Evolutionary conservation across 1,284 basidiomycete genomes (phyloP).

Genomic region (Porogramme epimiltina): DNA sequence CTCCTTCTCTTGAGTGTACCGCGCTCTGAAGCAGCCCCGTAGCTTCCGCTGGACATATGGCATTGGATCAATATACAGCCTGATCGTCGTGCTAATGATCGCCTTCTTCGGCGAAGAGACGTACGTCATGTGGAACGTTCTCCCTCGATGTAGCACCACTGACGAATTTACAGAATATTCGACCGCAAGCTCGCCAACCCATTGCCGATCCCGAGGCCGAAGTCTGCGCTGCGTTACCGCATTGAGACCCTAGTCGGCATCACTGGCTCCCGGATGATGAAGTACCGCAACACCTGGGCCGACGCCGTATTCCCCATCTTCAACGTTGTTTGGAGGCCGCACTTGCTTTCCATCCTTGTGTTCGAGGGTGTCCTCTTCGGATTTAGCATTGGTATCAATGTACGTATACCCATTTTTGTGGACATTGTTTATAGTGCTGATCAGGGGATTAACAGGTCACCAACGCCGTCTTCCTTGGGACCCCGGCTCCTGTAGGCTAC

Average conservation of each 20-base stretch:
- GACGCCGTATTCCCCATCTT: constrained; percentile 48
- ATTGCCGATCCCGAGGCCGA: constrained; percentile 33
- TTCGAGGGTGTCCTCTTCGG: constrained; percentile 70
- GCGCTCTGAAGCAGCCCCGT: not conserved
- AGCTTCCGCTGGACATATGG: constrained; percentile 78
- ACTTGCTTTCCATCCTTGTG: constrained; percentile 54
- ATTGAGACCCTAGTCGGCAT: constrained; percentile 66
- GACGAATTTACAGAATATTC: constrained; percentile 51
- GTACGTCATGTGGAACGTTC: constrained; percentile 32
- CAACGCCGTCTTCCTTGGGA: constrained; percentile 67
- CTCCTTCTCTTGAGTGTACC: not conserved
- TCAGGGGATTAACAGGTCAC: constrained; percentile 56
- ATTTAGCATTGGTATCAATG: constrained; percentile 74
- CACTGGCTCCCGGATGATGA: constrained; percentile 63
- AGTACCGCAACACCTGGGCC: constrained; percentile 60
- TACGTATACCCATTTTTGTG: constrained; percentile 30
- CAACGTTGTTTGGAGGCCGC: constrained; percentile 64
- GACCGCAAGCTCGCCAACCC: constrained; percentile 64
- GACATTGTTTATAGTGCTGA: too few species aligned
- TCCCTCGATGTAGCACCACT: not conserved
- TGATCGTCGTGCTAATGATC: constrained; percentile 58
- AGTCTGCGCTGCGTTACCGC: constrained; percentile 52
- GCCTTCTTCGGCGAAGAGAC: constrained; percentile 65
- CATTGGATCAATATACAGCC: constrained; percentile 61
- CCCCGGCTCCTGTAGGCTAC: constrained; percentile 59